Evolutionary conservation across 75 land plant species (phyloP).

Genomic region (Cupressus sempervirens): DNA sequence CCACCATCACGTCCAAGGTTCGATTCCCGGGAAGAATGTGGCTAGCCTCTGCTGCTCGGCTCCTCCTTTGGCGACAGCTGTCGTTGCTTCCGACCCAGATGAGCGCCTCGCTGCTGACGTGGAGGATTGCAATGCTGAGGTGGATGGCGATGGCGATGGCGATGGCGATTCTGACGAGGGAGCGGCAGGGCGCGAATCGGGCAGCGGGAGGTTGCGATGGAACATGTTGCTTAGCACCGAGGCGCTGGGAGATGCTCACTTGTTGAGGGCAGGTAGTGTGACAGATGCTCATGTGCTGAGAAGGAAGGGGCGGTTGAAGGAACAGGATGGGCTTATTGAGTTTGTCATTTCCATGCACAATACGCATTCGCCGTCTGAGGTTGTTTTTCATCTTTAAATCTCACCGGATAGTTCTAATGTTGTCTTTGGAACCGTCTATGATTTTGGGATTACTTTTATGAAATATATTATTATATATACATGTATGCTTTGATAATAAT

Average conservation of each 20-base stretch:
- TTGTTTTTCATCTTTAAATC: constrained; percentile 5
- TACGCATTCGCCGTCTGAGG: constrained; percentile 41
- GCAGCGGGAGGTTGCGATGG: constrained; percentile 22
- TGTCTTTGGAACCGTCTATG: too few relatives aligned
- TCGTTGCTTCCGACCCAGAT: background rate
- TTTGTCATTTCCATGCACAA: constrained; percentile 45
- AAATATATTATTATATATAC: too few relatives aligned
- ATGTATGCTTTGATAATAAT: too few relatives aligned
- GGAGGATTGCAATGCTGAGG: background rate
- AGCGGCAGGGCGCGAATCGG: background rate
- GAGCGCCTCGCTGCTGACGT: background rate
- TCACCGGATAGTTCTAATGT: background rate
- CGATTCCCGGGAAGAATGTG: background rate
- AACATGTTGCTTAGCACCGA: constrained; percentile 45
- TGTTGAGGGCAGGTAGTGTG: constrained; percentile 36
- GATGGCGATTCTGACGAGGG: background rate
- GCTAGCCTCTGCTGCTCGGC: background rate
- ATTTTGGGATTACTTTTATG: background rate
- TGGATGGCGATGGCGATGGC: background rate
- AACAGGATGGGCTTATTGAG: constrained; percentile 46
- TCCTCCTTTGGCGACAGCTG: background rate
- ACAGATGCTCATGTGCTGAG: constrained; percentile 42
- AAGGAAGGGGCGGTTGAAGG: constrained; percentile 38
- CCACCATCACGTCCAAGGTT: background rate
- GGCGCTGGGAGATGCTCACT: constrained; percentile 42